phyloP scores from a whole-genome alignment of 306 rosid genomes.

The Myrica gale region DNA sequence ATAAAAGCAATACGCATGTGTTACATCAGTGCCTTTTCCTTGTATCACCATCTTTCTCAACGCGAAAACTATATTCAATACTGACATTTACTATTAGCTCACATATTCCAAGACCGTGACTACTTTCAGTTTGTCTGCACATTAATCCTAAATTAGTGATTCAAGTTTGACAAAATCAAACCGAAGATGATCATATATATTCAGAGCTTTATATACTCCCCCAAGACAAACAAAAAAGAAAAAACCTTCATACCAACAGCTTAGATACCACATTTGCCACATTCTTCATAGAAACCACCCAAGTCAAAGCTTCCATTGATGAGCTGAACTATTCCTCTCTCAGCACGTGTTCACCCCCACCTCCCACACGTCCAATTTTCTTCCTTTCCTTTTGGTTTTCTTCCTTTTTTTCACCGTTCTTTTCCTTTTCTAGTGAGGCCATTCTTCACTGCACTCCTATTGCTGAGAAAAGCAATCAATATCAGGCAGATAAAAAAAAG shows the following conservation, averaged over 20 bases:
- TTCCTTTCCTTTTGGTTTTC: conserved; percentile 5
- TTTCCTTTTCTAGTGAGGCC: background rate
- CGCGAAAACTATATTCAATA: too few species aligned
- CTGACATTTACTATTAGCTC: too few species aligned
- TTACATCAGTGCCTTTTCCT: background rate
- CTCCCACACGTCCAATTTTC: conserved; percentile 30
- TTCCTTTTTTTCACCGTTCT: conserved; percentile 15
- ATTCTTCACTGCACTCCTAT: conserved; percentile 21
- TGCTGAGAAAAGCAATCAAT: conserved; percentile 35
- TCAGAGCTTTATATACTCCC: background rate
- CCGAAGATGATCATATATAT: background rate
- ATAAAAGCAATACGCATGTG: background rate
- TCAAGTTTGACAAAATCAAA: background rate
- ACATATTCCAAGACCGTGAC: too few species aligned
- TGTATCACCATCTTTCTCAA: too few species aligned
- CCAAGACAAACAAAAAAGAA: background rate
- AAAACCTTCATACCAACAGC: background rate
- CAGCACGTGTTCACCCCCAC: conserved; percentile 46
- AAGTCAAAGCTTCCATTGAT: conserved; percentile 34
- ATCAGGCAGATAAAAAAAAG: conserved; percentile 13
- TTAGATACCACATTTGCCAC: background rate
- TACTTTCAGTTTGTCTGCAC: background rate
- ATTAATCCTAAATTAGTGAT: background rate
- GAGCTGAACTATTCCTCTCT: conserved; percentile 33
- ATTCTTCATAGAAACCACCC: conserved; percentile 16